Conservation (phyloP, 2,329 filamentous ascomycete species). For the Cercospora janseana region DNA sequence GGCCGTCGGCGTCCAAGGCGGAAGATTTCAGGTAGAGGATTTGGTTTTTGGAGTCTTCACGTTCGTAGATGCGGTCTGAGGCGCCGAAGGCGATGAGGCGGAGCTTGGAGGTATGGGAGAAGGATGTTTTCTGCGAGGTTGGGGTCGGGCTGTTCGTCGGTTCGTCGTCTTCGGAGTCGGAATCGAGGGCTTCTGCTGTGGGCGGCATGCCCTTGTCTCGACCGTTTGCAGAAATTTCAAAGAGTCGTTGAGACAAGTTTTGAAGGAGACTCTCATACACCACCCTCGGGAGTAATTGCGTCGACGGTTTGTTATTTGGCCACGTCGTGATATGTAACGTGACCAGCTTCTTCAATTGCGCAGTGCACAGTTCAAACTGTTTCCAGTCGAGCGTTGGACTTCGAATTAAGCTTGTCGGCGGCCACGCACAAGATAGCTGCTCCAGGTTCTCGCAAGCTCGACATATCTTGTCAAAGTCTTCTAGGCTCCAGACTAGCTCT, state of each 20-base stretch:
- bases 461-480: constrained; percentile 49
- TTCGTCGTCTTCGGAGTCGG: constrained; percentile 13
- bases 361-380: constrained; percentile 39
- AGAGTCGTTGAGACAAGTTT: constrained; percentile 29
- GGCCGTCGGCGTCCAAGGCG: constrained; percentile 44
- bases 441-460: constrained; percentile 45
- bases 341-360: constrained; percentile 40
- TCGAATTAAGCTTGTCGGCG: constrained; percentile 45
- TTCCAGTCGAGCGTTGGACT: constrained; percentile 45
- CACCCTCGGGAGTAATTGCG: constrained; percentile 42
- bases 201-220: constrained; percentile 6
- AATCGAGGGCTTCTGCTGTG: constrained; percentile 1
- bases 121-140: background rate
- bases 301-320: constrained; percentile 46
- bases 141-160: background rate
- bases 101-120: constrained; percentile 35
- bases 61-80: constrained; percentile 49
- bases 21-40: constrained; percentile 49
- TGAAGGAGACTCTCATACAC: constrained; percentile 48
- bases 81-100: constrained; percentile 49
- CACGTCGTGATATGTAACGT: constrained; percentile 52
- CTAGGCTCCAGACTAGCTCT: constrained; percentile 46
- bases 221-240: constrained; percentile 28
- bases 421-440: constrained; percentile 50
- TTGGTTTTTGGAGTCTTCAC: constrained; percentile 48